These are phyloP conservation scores for Blastocystis sp. DNA, from an alignment of 352 stramenopile genomes.

Conservation along the genomic window DNA sequence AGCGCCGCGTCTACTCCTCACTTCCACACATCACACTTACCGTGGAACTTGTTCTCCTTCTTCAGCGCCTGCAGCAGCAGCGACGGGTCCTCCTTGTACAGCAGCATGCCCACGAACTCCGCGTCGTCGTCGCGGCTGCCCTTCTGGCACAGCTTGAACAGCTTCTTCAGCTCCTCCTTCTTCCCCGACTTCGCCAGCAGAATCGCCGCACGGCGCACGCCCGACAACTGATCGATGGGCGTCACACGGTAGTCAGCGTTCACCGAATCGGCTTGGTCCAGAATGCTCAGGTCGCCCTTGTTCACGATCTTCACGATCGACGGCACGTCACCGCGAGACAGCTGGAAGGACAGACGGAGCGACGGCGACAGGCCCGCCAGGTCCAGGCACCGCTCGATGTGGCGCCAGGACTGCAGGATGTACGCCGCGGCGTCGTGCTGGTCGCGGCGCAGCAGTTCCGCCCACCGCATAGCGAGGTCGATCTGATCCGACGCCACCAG, in stretches of 20 bases:
- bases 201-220: conserved; percentile 35
- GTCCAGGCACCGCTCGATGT: conserved; percentile 66
- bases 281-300: conserved; percentile 56
- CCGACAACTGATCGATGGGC: conserved; percentile 55
- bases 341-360: conserved; percentile 66
- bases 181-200: conserved; percentile 62
- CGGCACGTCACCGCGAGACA: conserved; percentile 25
- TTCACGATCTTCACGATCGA: conserved; percentile 67
- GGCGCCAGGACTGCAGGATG: conserved; percentile 57
- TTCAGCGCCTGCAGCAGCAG: conserved; percentile 55
- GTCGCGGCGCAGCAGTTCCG: conserved; percentile 6
- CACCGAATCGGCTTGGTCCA: conserved; percentile 58
- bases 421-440: conserved; percentile 62
- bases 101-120: conserved; percentile 47
- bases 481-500: conserved; percentile 19
- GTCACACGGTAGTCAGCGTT: conserved; percentile 57
- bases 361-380: conserved; percentile 53
- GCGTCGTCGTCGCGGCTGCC: conserved; percentile 29
- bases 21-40: background rate
- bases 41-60: conserved; percentile 63
- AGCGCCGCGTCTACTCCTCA: conserved; percentile 53
- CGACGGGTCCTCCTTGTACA: conserved; percentile 62
- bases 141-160: conserved; percentile 65
- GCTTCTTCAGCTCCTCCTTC: conserved; percentile 66
- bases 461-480: conserved; percentile 34